phyloP scores from a whole-genome alignment of 2,329 filamentous ascomycete species.

The Botrytis fragariae region DNA sequence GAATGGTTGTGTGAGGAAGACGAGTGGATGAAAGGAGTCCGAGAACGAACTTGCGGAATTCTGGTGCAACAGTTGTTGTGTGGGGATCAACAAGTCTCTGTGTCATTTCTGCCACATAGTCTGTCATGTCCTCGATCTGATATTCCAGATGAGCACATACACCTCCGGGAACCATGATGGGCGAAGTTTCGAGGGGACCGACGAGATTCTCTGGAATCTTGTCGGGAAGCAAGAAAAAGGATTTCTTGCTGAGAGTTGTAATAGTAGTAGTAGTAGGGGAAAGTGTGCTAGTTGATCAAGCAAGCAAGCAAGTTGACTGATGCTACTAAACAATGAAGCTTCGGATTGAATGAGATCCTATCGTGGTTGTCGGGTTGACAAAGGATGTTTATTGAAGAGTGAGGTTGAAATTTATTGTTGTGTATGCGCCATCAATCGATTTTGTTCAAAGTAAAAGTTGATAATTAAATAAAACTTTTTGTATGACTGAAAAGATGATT shows the following conservation, averaged over 20 bases:
- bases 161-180: conserved; percentile 50
- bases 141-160: conserved; percentile 74
- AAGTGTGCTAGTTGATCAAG: neutral
- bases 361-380: conserved; percentile 20
- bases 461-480: conserved; percentile 21
- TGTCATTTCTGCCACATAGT: conserved; percentile 72
- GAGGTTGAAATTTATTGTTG: conserved; percentile 33
- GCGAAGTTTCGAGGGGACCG: conserved; percentile 30
- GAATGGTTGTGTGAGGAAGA: conserved; percentile 68
- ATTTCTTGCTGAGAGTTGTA: conserved; percentile 28
- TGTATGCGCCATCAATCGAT: conserved; percentile 34
- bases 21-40: conserved; percentile 70
- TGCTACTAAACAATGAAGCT: conserved; percentile 12
- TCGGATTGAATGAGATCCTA: conserved; percentile 25
- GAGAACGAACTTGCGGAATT: conserved; percentile 72
- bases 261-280: neutral
- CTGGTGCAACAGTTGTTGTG: conserved; percentile 55
- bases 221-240: conserved; percentile 36
- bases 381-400: conserved; percentile 27
- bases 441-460: conserved; percentile 9
- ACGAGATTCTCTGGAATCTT: conserved; percentile 36
- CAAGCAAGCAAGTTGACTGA: conserved; percentile 15
- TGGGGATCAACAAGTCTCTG: conserved; percentile 64
- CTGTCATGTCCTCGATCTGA: conserved; percentile 74
- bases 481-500: conserved; percentile 13